Conservation (phyloP, 306 rosid species). For the Medicago truncatula region MtrunA17r5.0-ANR NC_053045.1:232001-232500, state of each 20-base stretch:
- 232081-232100: constrained; percentile 17
- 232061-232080: background rate
- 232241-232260: background rate
- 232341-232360: too few species aligned
- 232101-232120: background rate
- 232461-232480: constrained; percentile 18
- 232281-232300: constrained; percentile 1
- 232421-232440: constrained; percentile 6
- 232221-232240: background rate
- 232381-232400: constrained; percentile 8
- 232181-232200: background rate
- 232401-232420: background rate
- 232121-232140: too few species aligned
- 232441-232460: background rate
- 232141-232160: too few species aligned
- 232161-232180: too few species aligned
- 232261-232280: background rate
- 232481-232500: constrained; percentile 12
- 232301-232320: background rate
- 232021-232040: background rate
- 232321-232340: too few species aligned
- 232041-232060: constrained; percentile 16
- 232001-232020: constrained; percentile 15
- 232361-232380: background rate
- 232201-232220: constrained; percentile 2